These are phyloP conservation scores for Aschersonia sp. DNA, from an alignment of 2,329 filamentous ascomycete species.

Conservation along the genomic window DNA sequence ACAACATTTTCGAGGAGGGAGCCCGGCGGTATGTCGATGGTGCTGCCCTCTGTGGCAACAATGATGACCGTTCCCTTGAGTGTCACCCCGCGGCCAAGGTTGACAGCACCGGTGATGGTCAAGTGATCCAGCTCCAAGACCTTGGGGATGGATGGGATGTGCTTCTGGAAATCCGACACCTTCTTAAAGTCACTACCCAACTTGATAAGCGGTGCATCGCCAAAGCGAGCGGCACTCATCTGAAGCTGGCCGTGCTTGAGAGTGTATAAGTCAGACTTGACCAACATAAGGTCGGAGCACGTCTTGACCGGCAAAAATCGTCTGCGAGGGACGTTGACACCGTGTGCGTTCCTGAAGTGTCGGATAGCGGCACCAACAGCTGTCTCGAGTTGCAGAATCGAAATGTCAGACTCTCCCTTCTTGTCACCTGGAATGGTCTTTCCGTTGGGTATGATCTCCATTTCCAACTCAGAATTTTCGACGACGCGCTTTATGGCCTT, in stretches of 20 bases:
- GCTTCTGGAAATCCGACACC: slow-evolving; percentile 91
- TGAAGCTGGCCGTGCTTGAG: slow-evolving; percentile 96
- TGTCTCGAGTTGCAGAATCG: slow-evolving; percentile 95
- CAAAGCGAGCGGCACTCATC: slow-evolving; percentile 93
- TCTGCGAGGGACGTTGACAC: slow-evolving; percentile 94
- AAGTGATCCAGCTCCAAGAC: slow-evolving; percentile 88
- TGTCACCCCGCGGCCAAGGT: slow-evolving; percentile 87
- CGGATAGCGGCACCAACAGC: slow-evolving; percentile 96
- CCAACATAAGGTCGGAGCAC: slow-evolving; percentile 97
- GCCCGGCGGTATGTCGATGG: slow-evolving; percentile 92
- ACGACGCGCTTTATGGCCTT: slow-evolving; percentile 97
- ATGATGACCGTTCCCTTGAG: slow-evolving; percentile 99
- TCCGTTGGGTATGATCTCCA: slow-evolving; percentile 99
- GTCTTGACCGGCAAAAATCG: slow-evolving; percentile 99
- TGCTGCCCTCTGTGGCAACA: slow-evolving; percentile 92
- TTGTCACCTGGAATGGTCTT: slow-evolving; percentile 98
- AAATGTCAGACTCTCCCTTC: slow-evolving; percentile 98
- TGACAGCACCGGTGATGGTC: slow-evolving; percentile 94
- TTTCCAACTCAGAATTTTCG: slow-evolving; percentile 93
- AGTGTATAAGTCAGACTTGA: slow-evolving; percentile 98
- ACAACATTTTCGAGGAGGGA: slow-evolving; percentile 98
- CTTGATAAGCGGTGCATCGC: slow-evolving; percentile 96
- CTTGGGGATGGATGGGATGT: slow-evolving; percentile 76
- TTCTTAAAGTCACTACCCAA: slow-evolving; percentile 99
- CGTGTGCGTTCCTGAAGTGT: slow-evolving; percentile 96